Evolutionary conservation across 2,329 filamentous ascomycete species (phyloP).

Genomic region (Tolypocladium nubicola): DNA sequence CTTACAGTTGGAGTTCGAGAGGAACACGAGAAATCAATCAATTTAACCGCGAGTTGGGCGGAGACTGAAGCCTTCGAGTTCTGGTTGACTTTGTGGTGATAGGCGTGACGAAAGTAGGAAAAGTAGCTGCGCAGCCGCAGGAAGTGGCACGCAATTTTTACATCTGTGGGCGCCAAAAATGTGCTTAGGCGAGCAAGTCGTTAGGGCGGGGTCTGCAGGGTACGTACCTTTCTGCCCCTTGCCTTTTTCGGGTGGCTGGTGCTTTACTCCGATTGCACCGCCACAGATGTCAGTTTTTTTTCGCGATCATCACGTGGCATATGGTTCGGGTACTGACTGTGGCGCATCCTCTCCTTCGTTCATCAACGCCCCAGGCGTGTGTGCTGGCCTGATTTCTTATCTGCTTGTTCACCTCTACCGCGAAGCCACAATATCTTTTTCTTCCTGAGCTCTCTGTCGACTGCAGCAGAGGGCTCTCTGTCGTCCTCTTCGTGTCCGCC

Average conservation of each 20-base stretch:
- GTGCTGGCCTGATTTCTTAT: neutral
- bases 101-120: slow-evolving; percentile 15
- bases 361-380: neutral
- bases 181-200: slow-evolving; percentile 14
- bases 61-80: slow-evolving; percentile 99
- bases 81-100: slow-evolving; percentile 30
- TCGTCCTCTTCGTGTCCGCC: neutral
- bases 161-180: slow-evolving; percentile 21
- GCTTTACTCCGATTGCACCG: neutral
- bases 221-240: neutral
- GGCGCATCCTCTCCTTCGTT: neutral
- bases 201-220: slow-evolving; percentile 10
- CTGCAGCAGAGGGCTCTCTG: neutral
- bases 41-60: slow-evolving; percentile 97
- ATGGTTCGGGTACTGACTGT: neutral
- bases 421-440: neutral
- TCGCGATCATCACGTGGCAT: neutral
- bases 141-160: slow-evolving; percentile 17
- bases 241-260: neutral
- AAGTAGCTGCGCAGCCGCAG: slow-evolving; percentile 12
- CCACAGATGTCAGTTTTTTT: neutral
- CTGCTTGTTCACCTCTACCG: neutral
- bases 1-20: slow-evolving; percentile 23
- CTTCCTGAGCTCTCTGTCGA: neutral
- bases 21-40: slow-evolving; percentile 96